Conservation (phyloP, 2,329 filamentous ascomycete genomes). For the Escovopsis weberi region DNA sequence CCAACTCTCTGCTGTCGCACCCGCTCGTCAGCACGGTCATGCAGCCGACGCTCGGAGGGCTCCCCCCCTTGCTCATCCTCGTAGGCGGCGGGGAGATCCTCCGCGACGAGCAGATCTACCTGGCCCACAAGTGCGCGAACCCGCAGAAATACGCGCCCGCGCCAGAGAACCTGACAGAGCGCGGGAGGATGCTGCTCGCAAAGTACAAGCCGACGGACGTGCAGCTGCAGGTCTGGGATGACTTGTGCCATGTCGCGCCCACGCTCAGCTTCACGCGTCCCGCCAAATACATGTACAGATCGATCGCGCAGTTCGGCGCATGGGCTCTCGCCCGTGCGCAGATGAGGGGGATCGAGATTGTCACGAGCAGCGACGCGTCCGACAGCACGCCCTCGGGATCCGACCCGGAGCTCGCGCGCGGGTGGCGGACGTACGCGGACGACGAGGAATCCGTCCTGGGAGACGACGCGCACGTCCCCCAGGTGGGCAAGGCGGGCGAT, state of each 20-base stretch:
- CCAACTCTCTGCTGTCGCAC: constrained; percentile 73
- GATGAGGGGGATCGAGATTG: constrained; percentile 56
- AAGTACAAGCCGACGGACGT: constrained; percentile 76
- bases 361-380: constrained; percentile 64
- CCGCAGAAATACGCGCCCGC: constrained; percentile 62
- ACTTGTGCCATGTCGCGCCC: constrained; percentile 81
- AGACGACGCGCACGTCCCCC: constrained; percentile 7
- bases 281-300: constrained; percentile 90
- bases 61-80: constrained; percentile 77
- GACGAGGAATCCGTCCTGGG: constrained; percentile 9
- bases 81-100: constrained; percentile 80
- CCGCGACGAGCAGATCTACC: constrained; percentile 85
- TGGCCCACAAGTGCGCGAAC: constrained; percentile 88
- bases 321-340: constrained; percentile 82
- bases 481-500: constrained; percentile 79
- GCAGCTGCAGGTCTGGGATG: constrained; percentile 91
- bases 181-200: constrained; percentile 42
- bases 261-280: constrained; percentile 94
- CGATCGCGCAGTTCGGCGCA: constrained; percentile 82
- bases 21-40: constrained; percentile 81
- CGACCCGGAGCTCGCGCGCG: constrained; percentile 7
- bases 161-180: constrained; percentile 46
- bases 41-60: constrained; percentile 75
- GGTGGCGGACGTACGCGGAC: constrained; percentile 8
- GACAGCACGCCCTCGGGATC: constrained; percentile 49